phyloP scores from a whole-genome alignment of 1,139 yeast genomes.

The Pichia inconspicua region DNA sequence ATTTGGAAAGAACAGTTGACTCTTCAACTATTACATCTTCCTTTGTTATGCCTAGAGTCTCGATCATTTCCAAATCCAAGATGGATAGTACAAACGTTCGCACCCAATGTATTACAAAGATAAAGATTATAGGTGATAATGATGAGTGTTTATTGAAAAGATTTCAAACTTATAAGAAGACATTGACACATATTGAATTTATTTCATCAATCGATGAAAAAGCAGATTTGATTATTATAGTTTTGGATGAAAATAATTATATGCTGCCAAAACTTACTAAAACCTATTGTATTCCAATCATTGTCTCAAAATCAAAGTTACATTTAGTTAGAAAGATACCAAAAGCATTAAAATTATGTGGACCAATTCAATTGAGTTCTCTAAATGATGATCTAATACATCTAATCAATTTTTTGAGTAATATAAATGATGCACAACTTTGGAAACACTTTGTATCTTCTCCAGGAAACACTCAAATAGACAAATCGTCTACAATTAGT shows the following conservation, averaged over 20 bases:
- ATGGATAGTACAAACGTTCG: not conserved
- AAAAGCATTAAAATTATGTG: conserved; percentile 20
- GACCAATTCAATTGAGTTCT: conserved; percentile 39
- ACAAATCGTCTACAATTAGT: not conserved
- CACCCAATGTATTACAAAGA: conserved; percentile 9
- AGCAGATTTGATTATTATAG: conserved; percentile 21
- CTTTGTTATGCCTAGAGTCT: conserved; percentile 30
- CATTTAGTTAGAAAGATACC: conserved; percentile 7
- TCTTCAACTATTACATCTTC: conserved; percentile 26
- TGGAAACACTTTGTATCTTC: conserved; percentile 9
- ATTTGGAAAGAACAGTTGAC: conserved; percentile 20
- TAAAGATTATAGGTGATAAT: conserved; percentile 24
- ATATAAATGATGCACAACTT: conserved; percentile 13
- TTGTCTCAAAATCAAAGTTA: conserved; percentile 8
- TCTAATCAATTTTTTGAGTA: conserved; percentile 25
- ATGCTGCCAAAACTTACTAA: conserved; percentile 23
- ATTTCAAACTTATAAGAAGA: conserved; percentile 23
- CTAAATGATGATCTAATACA: conserved; percentile 59
- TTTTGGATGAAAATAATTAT: conserved; percentile 24
- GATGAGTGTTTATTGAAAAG: conserved; percentile 17
- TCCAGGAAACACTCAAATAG: not conserved
- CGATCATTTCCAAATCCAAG: conserved; percentile 5
- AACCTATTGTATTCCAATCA: conserved; percentile 26
- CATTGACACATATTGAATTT: conserved; percentile 22
- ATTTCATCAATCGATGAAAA: conserved; percentile 11